These are phyloP conservation scores for Cucurbita argyrosperma DNA, from an alignment of 306 rosid genomes.

Conservation along the genomic window DNA sequence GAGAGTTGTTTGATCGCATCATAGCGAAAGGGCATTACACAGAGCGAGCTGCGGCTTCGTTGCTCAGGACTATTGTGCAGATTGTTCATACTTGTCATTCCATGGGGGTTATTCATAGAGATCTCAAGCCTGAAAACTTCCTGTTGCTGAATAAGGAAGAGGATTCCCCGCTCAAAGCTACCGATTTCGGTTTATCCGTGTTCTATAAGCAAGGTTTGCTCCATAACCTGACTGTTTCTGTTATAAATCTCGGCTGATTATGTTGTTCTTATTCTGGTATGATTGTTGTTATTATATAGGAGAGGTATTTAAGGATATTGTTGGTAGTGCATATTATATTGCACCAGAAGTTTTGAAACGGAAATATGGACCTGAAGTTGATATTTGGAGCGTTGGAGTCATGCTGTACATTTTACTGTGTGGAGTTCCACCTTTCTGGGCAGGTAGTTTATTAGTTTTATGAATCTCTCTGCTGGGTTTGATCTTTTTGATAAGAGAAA, in stretches of 20 bases:
- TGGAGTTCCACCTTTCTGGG: conserved; percentile 98
- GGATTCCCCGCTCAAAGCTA: conserved; percentile 80
- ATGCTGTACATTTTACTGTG: conserved; percentile 79
- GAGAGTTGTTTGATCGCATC: conserved; percentile 85
- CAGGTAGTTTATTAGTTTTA: conserved; percentile 29
- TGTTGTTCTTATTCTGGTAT: neutral
- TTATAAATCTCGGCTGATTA: neutral
- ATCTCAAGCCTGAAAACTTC: conserved; percentile 97
- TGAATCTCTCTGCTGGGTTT: neutral
- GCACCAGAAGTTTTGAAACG: conserved; percentile 95
- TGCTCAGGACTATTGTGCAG: conserved; percentile 72
- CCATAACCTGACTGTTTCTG: neutral
- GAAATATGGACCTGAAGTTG: conserved; percentile 89
- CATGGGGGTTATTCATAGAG: conserved; percentile 94
- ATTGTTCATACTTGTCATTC: conserved; percentile 90
- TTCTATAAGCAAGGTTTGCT: conserved; percentile 91
- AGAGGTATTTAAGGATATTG: conserved; percentile 67
- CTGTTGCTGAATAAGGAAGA: conserved; percentile 67
- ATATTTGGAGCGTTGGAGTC: conserved; percentile 95
- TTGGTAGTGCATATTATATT: conserved; percentile 89
- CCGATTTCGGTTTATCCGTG: conserved; percentile 89
- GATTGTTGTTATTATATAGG: conserved; percentile 28
- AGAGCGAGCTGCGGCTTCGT: conserved; percentile 76
- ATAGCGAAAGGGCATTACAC: conserved; percentile 93
- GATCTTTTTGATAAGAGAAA: neutral